Percentiles rank a stretch among this genome's conserved stretches.
Conservation (phyloP, 2,329 filamentous ascomycete genomes). For the Cucurbitaria berberidis region DNA sequence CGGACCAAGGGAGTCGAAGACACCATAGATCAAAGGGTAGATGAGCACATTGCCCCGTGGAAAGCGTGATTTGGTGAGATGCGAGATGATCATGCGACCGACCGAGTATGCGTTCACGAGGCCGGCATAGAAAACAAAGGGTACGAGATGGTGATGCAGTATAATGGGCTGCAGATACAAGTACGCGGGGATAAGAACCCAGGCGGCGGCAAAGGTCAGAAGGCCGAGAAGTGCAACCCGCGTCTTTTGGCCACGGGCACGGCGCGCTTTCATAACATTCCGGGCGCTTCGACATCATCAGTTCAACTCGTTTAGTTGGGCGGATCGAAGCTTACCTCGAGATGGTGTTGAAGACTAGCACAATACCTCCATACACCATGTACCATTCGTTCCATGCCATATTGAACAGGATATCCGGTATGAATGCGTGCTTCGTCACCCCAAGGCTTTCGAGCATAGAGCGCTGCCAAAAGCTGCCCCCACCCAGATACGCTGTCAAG, state of each 20-base stretch:
- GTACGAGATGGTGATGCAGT: slow-evolving; percentile 80
- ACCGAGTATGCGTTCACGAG: slow-evolving; percentile 94
- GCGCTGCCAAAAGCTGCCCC: slow-evolving; percentile 91
- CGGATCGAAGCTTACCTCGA: slow-evolving; percentile 59
- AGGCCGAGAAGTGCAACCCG: slow-evolving; percentile 82
- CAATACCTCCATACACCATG: slow-evolving; percentile 80
- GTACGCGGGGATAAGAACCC: slow-evolving; percentile 78
- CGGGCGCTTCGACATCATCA: slow-evolving; percentile 60
- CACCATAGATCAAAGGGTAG: slow-evolving; percentile 76
- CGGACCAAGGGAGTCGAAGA: slow-evolving; percentile 81
- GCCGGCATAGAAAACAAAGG: slow-evolving; percentile 87
- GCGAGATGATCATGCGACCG: slow-evolving; percentile 93
- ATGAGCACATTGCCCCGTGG: slow-evolving; percentile 89
- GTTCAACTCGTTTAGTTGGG: background rate
- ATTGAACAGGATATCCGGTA: slow-evolving; percentile 76
- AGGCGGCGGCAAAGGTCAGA: slow-evolving; percentile 77
- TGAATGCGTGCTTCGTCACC: slow-evolving; percentile 65
- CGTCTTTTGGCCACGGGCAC: slow-evolving; percentile 72
- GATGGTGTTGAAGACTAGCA: slow-evolving; percentile 84
- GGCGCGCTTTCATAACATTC: slow-evolving; percentile 84
- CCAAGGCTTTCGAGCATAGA: slow-evolving; percentile 76
- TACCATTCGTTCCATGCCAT: slow-evolving; percentile 92
- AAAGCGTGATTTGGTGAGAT: slow-evolving; percentile 85
- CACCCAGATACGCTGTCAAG: slow-evolving; percentile 82
- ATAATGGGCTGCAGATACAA: slow-evolving; percentile 85